Percentiles rank a stretch among this genome's conserved stretches.
These are phyloP conservation scores for Saturnispora halmiae DNA, from an alignment of 805 yeast species.

Conservation along the genomic window DNA sequence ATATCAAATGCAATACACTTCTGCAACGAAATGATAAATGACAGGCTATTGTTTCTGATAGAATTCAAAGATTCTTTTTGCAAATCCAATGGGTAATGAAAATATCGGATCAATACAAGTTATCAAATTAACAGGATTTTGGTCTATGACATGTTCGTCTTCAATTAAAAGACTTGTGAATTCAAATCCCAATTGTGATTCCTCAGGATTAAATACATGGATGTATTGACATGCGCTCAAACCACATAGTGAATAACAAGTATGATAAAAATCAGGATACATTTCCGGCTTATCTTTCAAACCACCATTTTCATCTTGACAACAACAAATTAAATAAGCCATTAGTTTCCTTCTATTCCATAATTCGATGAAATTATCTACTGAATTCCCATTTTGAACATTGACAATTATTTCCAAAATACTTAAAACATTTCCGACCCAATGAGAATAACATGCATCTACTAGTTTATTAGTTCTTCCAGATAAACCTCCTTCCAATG, in stretches of 20 bases:
- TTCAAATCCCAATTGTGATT: conserved; percentile 15
- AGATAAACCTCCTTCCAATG: conserved; percentile 74
- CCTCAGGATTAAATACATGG: conserved; percentile 23
- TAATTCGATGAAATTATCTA: conserved; percentile 14
- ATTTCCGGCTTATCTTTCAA: conserved; percentile 82
- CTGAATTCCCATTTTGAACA: conserved; percentile 36
- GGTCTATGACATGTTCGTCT: conserved; percentile 17
- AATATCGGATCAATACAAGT: conserved; percentile 46
- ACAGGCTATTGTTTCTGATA: too few relatives aligned
- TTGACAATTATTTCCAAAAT: conserved; percentile 45
- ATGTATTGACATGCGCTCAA: conserved; percentile 48
- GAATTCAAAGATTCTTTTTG: conserved; percentile 11
- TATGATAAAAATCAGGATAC: conserved; percentile 78
- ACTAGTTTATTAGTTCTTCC: conserved; percentile 92
- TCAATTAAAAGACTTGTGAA: conserved; percentile 17
- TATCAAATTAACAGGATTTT: conserved; percentile 18
- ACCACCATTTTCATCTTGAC: conserved; percentile 58
- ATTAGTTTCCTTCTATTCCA: conserved; percentile 50
- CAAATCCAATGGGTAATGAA: conserved; percentile 41
- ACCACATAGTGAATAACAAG: conserved; percentile 78
- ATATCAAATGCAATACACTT: neutral
- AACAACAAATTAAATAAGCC: conserved; percentile 63
- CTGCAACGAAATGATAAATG: too few relatives aligned
- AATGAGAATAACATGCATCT: conserved; percentile 91
- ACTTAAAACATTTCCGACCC: conserved; percentile 80